Conservation (phyloP, 768 basidiomycete species). For the Amanita thiersii region DNA sequence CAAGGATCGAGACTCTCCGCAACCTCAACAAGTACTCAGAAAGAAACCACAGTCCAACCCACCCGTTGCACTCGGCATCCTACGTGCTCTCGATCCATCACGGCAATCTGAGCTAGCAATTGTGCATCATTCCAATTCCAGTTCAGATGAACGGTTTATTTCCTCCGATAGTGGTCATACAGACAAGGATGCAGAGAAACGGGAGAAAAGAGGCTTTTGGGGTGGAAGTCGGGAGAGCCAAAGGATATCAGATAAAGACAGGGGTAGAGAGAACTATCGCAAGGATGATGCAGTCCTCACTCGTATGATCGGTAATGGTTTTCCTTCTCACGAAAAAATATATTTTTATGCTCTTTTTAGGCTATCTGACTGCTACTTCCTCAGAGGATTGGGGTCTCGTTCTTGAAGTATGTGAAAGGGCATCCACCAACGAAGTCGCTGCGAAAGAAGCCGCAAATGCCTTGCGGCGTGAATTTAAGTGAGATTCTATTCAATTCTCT, state of each 20-base stretch:
- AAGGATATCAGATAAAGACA: slow-evolving; percentile 19
- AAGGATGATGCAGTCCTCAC: slow-evolving; percentile 44
- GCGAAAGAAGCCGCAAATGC: slow-evolving; percentile 84
- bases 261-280: slow-evolving; percentile 17
- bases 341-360: slow-evolving; percentile 22
- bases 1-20: slow-evolving; percentile 1
- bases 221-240: slow-evolving; percentile 28
- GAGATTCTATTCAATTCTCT: slow-evolving; percentile 9
- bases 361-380: slow-evolving; percentile 66
- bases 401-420: slow-evolving; percentile 80
- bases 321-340: no score
- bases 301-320: slow-evolving; percentile 58
- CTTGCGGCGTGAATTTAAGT: slow-evolving; percentile 83
- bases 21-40: neutral
- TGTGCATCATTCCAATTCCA: slow-evolving; percentile 19
- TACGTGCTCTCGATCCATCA: slow-evolving; percentile 56
- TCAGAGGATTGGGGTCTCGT: slow-evolving; percentile 81
- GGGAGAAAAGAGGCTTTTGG: slow-evolving; percentile 53
- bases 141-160: slow-evolving; percentile 24
- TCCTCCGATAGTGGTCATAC: slow-evolving; percentile 24
- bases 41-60: slow-evolving; percentile 19
- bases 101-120: slow-evolving; percentile 17
- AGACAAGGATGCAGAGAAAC: slow-evolving; percentile 28
- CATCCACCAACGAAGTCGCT: slow-evolving; percentile 59
- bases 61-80: slow-evolving; percentile 43